These are phyloP conservation scores for Xylaria telfairii DNA, from an alignment of 495 filamentous ascomycete species.

Conservation along the genomic window DNA sequence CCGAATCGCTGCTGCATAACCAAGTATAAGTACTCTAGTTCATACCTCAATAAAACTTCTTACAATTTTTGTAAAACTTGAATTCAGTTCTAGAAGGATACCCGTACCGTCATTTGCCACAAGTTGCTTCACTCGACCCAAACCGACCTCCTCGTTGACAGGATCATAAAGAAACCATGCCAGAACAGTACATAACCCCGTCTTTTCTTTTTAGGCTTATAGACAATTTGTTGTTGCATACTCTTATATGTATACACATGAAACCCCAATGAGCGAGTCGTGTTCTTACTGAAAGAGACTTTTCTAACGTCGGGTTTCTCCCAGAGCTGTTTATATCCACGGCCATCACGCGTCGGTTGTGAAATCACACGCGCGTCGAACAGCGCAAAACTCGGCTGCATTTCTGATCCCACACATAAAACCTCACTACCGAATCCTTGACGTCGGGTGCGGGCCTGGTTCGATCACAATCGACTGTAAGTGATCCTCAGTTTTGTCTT, in stretches of 20 bases:
- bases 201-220: not conserved
- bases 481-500: not conserved
- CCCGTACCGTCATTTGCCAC: not conserved
- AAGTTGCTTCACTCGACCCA: not conserved
- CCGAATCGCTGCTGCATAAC: not conserved
- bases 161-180: constrained; percentile 2
- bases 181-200: constrained; percentile 8
- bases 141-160: not conserved
- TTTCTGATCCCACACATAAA: constrained; percentile 57
- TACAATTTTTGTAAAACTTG: not conserved
- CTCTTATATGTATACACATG: not conserved
- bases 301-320: not conserved
- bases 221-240: not conserved
- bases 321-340: constrained; percentile 52
- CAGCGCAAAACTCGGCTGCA: constrained; percentile 57
- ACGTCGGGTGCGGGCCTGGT: constrained; percentile 63
- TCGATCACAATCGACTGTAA: constrained; percentile 59
- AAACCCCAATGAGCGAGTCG: not conserved
- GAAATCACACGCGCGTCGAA: constrained; percentile 58
- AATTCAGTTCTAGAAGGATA: not conserved
- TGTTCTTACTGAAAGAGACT: not conserved
- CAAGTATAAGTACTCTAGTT: not conserved
- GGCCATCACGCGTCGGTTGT: constrained; percentile 59
- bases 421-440: constrained; percentile 58
- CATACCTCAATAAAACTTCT: not conserved